Base-by-base conservation (phyloP, 2,329 filamentous ascomycete species). In the Colletotrichum sidae region DNA sequence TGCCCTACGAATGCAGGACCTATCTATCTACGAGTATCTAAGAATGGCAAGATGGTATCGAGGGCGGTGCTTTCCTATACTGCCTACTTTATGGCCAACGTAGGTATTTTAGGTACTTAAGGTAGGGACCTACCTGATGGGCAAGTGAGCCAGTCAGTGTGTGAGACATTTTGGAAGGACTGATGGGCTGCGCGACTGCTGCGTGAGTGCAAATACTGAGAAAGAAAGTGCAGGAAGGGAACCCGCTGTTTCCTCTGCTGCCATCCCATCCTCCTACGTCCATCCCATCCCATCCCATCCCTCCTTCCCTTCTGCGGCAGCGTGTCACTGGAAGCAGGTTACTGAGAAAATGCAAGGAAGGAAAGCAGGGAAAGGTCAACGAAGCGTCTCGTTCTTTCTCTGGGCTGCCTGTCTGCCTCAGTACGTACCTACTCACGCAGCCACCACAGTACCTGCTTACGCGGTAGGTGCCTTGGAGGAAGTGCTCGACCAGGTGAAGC, bases 81-180 rank as follows among this genome's bases (percentile, higher is more conserved):
- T 25, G 25, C 25, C 25, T 25, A 25, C 25, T 25, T 25, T 25
- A 5, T 25, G 25, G 25, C 25, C 25, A 25, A 25, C 4, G 25
- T 25, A 25, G 4, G 25, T 25, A 25, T 25, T 4, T 3, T 15
- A 25, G 25, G 25, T 25, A 25, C 2, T 25, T 25, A 25, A 25
- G 2, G 15, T 25, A 5, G 25, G 17, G 17, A 17, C 17, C 17
- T 25, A 25, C 1, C 25, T 25, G 25, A 25, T 25, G 4, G 25
- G 25, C 25, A 25, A 25, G 25, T 25, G 25, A 25, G 25, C 25
- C 25, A 25, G 25, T 25, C 25, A 8, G 52, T 38, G 53, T 52
- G 41, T 52, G 60, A 58, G 60, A 57, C 60, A 57, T n/a, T 57
- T 53, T 62, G 42, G 45, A 39, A 13, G 15, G 15, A 37, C 38